Evolutionary conservation across 2,329 filamentous ascomycete genomes (phyloP), one percentile per base, ranked within the genome.

Genomic region (Dothideomycetidae sp.): DNA sequence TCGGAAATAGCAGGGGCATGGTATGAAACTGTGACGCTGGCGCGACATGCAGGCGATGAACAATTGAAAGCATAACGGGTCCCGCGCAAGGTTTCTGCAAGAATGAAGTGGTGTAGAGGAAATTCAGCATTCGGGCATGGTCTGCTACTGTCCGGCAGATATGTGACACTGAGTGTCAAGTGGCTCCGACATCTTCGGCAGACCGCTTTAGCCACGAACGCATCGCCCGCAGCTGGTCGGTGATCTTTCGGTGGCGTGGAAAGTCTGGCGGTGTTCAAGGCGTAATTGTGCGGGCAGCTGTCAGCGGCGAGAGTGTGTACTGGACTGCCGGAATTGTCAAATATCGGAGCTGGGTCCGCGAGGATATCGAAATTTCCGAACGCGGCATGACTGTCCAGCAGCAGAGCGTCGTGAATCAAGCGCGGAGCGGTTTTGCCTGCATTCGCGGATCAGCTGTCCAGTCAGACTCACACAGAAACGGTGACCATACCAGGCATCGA

Each of bases 141-240:
- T 18, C 50, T 16, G 16, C 12, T 15, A 18, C 36, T 49, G n/a
- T 59, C 52, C 10, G 50, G 48, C 16, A 58, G 59, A 46, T 70
- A 72, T 42, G 68, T 64, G 21, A 77, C 62, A 9, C 59, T 57
- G 14, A 81, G 51, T 45, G 74, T 66, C 30, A 79, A 58, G 54
- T 81, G 76, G 49, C 66, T 64, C 36, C 72, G 68, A 51, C 78
- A 82, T 42, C 61, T 63, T 39, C 63, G 57, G 54, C 78, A 82
- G 45, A 73, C 66, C 3, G 73, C 65, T 11, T 75, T 68, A 17
- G 78, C 61, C 46, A 66, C 72, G 51, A 70, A 74, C 32, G 62
- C 51, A 2, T 64, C 63, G 5, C 53, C 42, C 19, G 46, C 45
- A 41, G 57, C 53, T 23, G 59, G 53, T 19, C 54, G 49, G 18